Evolutionary conservation across 2,329 filamentous ascomycete genomes (phyloP).

Genomic region (Stylonectria norvegica): DNA sequence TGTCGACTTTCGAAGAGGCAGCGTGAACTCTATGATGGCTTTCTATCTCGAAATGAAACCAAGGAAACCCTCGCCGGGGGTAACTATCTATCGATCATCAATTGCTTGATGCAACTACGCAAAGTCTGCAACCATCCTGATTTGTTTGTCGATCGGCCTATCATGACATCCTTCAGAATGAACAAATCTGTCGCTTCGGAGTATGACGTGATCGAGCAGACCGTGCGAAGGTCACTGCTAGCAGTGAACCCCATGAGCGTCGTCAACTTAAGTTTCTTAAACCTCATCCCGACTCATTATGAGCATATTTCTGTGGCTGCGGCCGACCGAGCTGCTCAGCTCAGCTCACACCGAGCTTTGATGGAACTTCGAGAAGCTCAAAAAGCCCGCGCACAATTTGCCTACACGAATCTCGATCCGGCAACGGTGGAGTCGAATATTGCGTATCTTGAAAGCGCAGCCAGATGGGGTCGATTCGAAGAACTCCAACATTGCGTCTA

Average conservation of each 20-base stretch:
- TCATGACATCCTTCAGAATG: conserved; percentile 97
- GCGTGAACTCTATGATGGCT: conserved; percentile 92
- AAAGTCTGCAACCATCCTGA: conserved; percentile 99
- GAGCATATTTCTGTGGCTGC: conserved; percentile 59
- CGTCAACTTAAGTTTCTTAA: conserved; percentile 73
- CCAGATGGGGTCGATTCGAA: conserved; percentile 67
- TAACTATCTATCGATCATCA: conserved; percentile 97
- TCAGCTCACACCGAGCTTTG: conserved; percentile 68
- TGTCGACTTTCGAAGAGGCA: conserved; percentile 94
- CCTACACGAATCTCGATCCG: conserved; percentile 56
- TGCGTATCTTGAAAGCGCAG: conserved; percentile 67
- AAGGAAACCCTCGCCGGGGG: conserved; percentile 84
- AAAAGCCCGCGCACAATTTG: conserved; percentile 56
- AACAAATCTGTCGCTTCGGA: conserved; percentile 70
- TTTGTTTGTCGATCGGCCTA: conserved; percentile 90
- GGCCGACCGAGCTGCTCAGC: conserved; percentile 56
- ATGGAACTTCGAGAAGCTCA: conserved; percentile 71
- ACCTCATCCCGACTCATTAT: conserved; percentile 69
- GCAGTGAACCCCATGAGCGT: conserved; percentile 57
- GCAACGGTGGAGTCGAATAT: conserved; percentile 67
- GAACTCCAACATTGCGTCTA: conserved; percentile 79
- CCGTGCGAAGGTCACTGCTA: conserved; percentile 66
- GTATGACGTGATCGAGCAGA: conserved; percentile 68
- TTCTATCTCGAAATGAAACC: conserved; percentile 86
- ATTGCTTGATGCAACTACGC: conserved; percentile 93